A percentile compares a stretch with the other conserved stretches of the same genome.
These are phyloP conservation scores for Debaryomyces sp. DNA, from an alignment of 1,139 yeast species.

Conservation along the genomic window DNA sequence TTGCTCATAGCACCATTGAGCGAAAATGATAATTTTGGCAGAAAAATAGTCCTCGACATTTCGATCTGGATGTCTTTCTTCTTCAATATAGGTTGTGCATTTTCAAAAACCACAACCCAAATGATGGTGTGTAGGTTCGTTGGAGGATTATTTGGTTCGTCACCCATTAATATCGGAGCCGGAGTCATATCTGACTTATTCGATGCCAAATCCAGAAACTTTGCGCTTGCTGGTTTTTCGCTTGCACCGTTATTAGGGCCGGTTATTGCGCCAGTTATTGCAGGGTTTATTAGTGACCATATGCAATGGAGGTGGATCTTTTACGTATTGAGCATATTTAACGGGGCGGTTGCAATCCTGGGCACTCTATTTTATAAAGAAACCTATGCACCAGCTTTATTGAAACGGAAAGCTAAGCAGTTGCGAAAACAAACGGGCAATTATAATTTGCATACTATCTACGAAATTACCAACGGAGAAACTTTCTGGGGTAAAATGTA, in stretches of 20 bases:
- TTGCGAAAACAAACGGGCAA: slow-evolving; percentile 42
- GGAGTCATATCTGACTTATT: slow-evolving; percentile 44
- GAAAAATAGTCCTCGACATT: slow-evolving; percentile 41
- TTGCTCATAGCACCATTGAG: slow-evolving; percentile 47
- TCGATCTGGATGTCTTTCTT: slow-evolving; percentile 39
- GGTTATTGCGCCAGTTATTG: slow-evolving; percentile 59
- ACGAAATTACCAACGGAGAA: slow-evolving; percentile 44
- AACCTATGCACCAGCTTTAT: slow-evolving; percentile 44
- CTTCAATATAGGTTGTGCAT: slow-evolving; percentile 46
- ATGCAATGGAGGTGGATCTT: slow-evolving; percentile 50
- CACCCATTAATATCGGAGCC: slow-evolving; percentile 48
- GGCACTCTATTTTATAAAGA: slow-evolving; percentile 42
- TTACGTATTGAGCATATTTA: slow-evolving; percentile 44
- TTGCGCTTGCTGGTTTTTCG: slow-evolving; percentile 46
- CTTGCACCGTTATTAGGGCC: slow-evolving; percentile 60
- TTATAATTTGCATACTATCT: slow-evolving; percentile 42
- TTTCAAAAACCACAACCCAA: slow-evolving; percentile 40
- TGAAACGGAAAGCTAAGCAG: slow-evolving; percentile 32
- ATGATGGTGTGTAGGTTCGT: slow-evolving; percentile 43
- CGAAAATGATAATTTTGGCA: slow-evolving; percentile 45
- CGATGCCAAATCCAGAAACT: slow-evolving; percentile 40
- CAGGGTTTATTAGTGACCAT: slow-evolving; percentile 57
- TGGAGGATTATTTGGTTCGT: slow-evolving; percentile 45
- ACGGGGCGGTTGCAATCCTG: slow-evolving; percentile 39
- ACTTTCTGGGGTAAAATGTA: slow-evolving; percentile 29